phyloP scores from a whole-genome alignment of 139 green algal species.

The Tetraselmis striata region DNA sequence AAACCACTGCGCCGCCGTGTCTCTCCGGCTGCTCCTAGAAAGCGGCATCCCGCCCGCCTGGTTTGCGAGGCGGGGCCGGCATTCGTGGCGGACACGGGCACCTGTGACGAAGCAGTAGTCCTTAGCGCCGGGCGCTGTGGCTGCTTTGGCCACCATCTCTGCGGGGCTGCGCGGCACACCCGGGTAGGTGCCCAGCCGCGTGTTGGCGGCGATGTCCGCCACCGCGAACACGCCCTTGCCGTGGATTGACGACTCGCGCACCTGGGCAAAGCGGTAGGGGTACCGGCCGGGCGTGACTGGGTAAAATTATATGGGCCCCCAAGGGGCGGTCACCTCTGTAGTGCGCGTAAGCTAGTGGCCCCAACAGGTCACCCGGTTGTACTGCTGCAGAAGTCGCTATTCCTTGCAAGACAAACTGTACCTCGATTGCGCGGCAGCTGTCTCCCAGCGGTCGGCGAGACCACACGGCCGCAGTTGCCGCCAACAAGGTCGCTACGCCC shows the following conservation, averaged over 20 bases:
- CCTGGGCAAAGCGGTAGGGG: conserved; percentile 23
- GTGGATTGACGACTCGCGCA: conserved; percentile 24
- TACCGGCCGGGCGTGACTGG: conserved; percentile 15
- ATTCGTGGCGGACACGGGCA: too few relatives aligned
- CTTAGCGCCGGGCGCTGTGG: background rate
- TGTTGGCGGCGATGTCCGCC: conserved; percentile 25
- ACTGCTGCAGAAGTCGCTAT: background rate
- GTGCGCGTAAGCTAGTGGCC: background rate
- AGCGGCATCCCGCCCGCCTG: too few relatives aligned
- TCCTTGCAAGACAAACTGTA: background rate
- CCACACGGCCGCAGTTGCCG: background rate
- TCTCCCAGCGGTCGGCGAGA: background rate
- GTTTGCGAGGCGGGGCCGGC: too few relatives aligned
- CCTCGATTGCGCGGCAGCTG: background rate
- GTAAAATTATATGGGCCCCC: background rate
- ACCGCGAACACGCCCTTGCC: conserved; percentile 46
- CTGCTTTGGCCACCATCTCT: conserved; percentile 39
- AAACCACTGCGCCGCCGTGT: too few relatives aligned
- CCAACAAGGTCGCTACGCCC: background rate
- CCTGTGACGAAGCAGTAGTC: background rate
- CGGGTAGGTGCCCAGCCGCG: conserved; percentile 47
- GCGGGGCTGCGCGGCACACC: conserved; percentile 25
- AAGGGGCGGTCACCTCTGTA: background rate
- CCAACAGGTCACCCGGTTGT: background rate
- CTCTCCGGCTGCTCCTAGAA: too few relatives aligned